Conservation (phyloP, 1,284 basidiomycete species). For the Cryptococcus depauperatus region DNA sequence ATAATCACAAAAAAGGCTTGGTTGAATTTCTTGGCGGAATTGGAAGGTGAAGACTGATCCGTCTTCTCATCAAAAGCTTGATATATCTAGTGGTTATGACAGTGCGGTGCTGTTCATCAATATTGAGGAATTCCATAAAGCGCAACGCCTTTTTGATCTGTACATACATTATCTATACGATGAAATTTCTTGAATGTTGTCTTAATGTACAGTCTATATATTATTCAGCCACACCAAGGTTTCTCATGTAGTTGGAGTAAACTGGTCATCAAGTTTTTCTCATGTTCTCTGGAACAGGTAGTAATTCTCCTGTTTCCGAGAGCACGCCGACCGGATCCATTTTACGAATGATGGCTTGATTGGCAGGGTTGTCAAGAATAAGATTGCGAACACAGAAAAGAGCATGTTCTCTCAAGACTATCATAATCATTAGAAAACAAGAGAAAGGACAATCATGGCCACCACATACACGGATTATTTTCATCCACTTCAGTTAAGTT, state of each 20-base stretch:
- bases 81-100: too few relatives aligned
- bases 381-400: conserved; percentile 72
- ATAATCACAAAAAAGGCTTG: conserved; percentile 89
- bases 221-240: too few relatives aligned
- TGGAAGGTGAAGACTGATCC: too few relatives aligned
- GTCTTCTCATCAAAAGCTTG: too few relatives aligned
- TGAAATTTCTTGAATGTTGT: neutral
- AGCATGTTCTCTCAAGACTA: conserved; percentile 82
- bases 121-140: too few relatives aligned
- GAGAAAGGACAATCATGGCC: neutral
- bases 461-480: conserved; percentile 72
- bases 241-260: too few relatives aligned
- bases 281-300: conserved; percentile 45
- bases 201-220: too few relatives aligned
- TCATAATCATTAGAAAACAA: neutral
- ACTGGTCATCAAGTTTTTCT: too few relatives aligned
- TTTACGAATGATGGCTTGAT: conserved; percentile 66
- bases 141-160: too few relatives aligned
- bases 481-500: conserved; percentile 82
- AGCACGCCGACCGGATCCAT: conserved; percentile 54
- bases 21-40: conserved; percentile 68
- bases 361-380: conserved; percentile 63
- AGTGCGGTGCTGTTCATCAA: too few relatives aligned
- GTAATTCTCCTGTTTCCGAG: conserved; percentile 55
- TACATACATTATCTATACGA: neutral